Evolutionary conservation across 2,329 filamentous ascomycete genomes (phyloP), one percentile per base, ranked within the genome.

Genomic region (Curvularia verruculosa): DNA sequence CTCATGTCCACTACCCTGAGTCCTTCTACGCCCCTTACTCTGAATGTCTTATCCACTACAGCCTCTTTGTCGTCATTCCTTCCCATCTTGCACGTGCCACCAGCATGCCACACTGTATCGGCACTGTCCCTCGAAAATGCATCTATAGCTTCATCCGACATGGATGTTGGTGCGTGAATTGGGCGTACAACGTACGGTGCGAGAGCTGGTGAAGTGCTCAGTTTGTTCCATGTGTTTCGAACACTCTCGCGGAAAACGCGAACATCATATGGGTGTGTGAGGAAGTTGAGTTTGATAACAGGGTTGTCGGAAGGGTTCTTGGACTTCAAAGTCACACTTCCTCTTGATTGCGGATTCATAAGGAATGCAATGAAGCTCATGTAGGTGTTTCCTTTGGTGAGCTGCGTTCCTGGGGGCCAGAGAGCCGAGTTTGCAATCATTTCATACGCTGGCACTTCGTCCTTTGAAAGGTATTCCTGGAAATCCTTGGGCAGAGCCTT

Each of bases 401-500:
- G 34, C 23, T 65, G 40, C 5, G 64, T 59, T 2, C 68, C 69
- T 0, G 70, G 71, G 4, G 71, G 73, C 60, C 66, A 67, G 9
- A 68, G 59, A 0, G 66, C 26, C 9, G 44, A 51, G 39, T 67
- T 65, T 31, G 58, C 80, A 8, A 81, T 53, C 15, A 87, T 68
- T 62, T 89, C 86, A 60, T 80, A 87, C 46, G 83, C 80, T 0
- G 87, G 86, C 2, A 88, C 78, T 0, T 82, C 85, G 13, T 80
- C 75, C 19, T 77, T 76, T 41, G 67, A 69, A 1, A 88, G 68
- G 58, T 79, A 82, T 0, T 73, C 68, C 62, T 83, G 79, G 9
- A 79, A 75, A 0, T 75, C 53, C 0, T 60, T 52, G 0, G 83
- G 80, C 0, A 89, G 75, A 1, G 71, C 78, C 39, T 80, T 70